These are phyloP conservation scores for Penicillium nordicum DNA, from an alignment of 2,329 filamentous ascomycete genomes.

Conservation along the genomic window DNA sequence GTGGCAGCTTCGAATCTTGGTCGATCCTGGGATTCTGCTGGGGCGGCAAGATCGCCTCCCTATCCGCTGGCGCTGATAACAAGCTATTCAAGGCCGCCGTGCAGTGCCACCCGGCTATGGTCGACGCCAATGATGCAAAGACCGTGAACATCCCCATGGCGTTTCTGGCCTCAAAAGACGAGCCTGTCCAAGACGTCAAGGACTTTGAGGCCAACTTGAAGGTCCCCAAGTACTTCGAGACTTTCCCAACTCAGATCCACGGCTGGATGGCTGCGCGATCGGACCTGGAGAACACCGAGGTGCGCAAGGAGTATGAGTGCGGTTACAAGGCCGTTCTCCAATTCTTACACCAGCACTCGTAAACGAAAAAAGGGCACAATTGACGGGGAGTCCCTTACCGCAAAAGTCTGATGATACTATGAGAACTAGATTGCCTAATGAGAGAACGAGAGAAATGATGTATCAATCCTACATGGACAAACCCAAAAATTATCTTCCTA, in stretches of 20 bases:
- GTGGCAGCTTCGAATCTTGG: conserved; percentile 51
- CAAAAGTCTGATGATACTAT: background rate
- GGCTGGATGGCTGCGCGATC: conserved; percentile 48
- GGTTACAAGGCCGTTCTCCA: conserved; percentile 41
- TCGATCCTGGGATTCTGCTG: conserved; percentile 61
- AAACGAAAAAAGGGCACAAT: conserved; percentile 3
- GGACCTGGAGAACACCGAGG: conserved; percentile 39
- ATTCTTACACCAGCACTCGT: conserved; percentile 44
- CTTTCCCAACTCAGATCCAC: conserved; percentile 44
- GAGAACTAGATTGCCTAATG: background rate
- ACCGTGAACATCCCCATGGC: conserved; percentile 56
- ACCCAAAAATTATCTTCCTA: background rate
- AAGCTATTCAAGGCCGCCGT: conserved; percentile 55
- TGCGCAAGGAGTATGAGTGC: conserved; percentile 44
- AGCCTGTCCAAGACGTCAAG: conserved; percentile 49
- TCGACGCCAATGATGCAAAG: conserved; percentile 56
- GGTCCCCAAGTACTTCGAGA: conserved; percentile 43
- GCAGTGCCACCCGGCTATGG: conserved; percentile 58
- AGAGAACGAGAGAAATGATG: background rate
- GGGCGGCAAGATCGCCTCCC: conserved; percentile 57
- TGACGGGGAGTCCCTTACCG: background rate
- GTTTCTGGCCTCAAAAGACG: conserved; percentile 57
- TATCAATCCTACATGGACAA: background rate
- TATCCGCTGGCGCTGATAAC: conserved; percentile 51
- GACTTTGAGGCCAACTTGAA: conserved; percentile 40